These are phyloP conservation scores for Eimeria tenella DNA, from an alignment of 169 alveolate genomes.

Conservation along the genomic window DNA sequence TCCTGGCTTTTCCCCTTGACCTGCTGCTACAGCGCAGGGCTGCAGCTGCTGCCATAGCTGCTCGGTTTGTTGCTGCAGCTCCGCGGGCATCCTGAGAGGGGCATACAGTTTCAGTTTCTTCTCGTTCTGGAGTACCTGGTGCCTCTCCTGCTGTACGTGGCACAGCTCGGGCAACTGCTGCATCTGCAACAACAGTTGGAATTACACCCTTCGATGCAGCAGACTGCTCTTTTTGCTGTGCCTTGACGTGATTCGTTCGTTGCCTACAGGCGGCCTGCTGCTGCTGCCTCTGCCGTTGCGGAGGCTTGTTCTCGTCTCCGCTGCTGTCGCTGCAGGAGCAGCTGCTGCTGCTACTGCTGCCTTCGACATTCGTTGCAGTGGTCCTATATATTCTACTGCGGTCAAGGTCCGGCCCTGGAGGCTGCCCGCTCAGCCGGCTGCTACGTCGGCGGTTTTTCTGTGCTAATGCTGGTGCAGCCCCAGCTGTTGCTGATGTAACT, in stretches of 20 bases:
- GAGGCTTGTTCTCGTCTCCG: conserved; percentile 6
- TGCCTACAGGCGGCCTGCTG: conserved; percentile 1
- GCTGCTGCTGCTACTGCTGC: conserved; percentile 36
- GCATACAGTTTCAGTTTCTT: not conserved
- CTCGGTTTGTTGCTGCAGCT: conserved; percentile 68
- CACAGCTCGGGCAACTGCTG: not conserved
- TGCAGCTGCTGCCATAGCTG: conserved; percentile 52
- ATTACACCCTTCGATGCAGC: not conserved
- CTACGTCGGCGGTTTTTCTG: conserved; percentile 17
- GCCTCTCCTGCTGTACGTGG: conserved; percentile 35
- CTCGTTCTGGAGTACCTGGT: not conserved
- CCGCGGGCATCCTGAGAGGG: conserved; percentile 45
- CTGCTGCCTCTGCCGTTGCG: conserved; percentile 31
- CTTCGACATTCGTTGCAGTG: not conserved
- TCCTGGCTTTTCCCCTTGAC: conserved; percentile 5
- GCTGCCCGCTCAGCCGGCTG: conserved; percentile 24
- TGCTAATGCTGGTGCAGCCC: not conserved
- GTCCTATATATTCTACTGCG: conserved; percentile 14
- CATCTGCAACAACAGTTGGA: conserved; percentile 22
- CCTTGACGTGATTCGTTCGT: not conserved
- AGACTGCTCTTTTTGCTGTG: conserved; percentile 13
- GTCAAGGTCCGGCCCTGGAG: not conserved
- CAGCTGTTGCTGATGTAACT: not conserved
- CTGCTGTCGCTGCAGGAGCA: conserved; percentile 65
- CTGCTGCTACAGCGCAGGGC: conserved; percentile 6